Evolutionary conservation across 257 asterid species (phyloP), one percentile per base, ranked within the genome.

Genomic region (Solanum appendiculatum): DNA sequence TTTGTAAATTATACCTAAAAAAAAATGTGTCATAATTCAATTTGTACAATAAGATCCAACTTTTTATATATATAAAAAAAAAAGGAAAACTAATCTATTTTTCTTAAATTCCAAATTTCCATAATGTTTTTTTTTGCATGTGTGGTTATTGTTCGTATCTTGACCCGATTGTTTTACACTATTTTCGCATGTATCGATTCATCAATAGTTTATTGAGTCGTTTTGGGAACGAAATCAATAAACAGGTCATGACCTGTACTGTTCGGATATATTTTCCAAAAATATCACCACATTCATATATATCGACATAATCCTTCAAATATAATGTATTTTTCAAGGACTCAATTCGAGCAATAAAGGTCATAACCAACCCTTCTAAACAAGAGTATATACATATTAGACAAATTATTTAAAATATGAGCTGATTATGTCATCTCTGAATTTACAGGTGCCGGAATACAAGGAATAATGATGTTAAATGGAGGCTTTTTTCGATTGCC

Each of bases 401-500:
- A 11, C 21, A 3, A 74, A 14, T 1, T 75, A 14, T 0, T 40
- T 3, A 7, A 75, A 1, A 3, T 13, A 42, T 77, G 25, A 15
- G 63, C 6, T 77, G 1, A 42, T 42, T 25, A 42, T 77, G 25
- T 0, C 63, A 44, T 16, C 1, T 77, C 63, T 25, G 89, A 91
- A 91, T 58, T 15, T 12, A 89, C 87, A 1, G 96, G 93, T 6
- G 94, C 95, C 1, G 96, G 94, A 48, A 89, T 93, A 15, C 95
- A 91, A 58, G 95, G 95, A 9, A 86, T 92, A 44, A 92, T 93
- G 95, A 89, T 93, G 91, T 87, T 93, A 6, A 86, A 84, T 3
- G 96, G 95, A 1, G 94, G 96, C 0, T 91, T 92, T 82, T 93
- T 93, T 37, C 91, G 94, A 0, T 82, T 92, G 66, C 95, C 93